Conservation (phyloP, 306 rosid genomes). For the Rosa rugosa region DNA sequence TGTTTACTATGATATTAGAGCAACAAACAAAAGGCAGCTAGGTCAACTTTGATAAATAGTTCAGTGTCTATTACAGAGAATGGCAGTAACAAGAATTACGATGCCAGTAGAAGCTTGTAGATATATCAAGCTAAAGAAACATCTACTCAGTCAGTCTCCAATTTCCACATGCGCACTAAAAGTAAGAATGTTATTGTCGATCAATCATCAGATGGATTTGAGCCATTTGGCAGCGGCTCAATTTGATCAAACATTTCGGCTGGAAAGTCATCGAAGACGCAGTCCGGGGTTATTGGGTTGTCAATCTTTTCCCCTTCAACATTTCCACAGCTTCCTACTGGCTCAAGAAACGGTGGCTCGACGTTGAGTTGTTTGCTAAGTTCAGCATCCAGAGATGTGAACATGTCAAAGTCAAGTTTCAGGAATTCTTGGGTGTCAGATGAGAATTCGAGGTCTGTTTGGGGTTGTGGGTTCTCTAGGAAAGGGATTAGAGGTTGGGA, state of each 20-base stretch:
- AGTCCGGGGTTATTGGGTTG: slow-evolving; percentile 29
- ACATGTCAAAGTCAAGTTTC: slow-evolving; percentile 40
- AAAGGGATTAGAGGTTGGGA: slow-evolving; percentile 27
- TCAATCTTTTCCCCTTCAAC: slow-evolving; percentile 32
- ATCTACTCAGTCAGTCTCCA: neutral
- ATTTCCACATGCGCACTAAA: neutral
- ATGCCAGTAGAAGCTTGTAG: slow-evolving; percentile 7
- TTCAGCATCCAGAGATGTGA: slow-evolving; percentile 40
- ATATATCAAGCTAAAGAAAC: neutral
- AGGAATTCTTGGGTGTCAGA: slow-evolving; percentile 44
- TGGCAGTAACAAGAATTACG: slow-evolving; percentile 5
- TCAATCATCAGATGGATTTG: slow-evolving; percentile 43
- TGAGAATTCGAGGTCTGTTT: slow-evolving; percentile 45
- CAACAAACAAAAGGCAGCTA: neutral
- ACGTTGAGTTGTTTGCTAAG: slow-evolving; percentile 37
- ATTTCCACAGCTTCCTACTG: slow-evolving; percentile 38
- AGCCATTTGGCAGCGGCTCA: slow-evolving; percentile 32
- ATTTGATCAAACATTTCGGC: slow-evolving; percentile 59
- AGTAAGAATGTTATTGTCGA: neutral
- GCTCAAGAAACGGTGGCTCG: slow-evolving; percentile 44
- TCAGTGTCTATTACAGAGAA: slow-evolving; percentile 16
- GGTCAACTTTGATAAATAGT: neutral
- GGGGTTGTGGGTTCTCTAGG: slow-evolving; percentile 39
- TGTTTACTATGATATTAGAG: neutral
- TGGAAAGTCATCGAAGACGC: slow-evolving; percentile 76